Evolutionary conservation across 2,329 filamentous ascomycete genomes (phyloP).

Genomic region (Paecilomyces sp.): DNA sequence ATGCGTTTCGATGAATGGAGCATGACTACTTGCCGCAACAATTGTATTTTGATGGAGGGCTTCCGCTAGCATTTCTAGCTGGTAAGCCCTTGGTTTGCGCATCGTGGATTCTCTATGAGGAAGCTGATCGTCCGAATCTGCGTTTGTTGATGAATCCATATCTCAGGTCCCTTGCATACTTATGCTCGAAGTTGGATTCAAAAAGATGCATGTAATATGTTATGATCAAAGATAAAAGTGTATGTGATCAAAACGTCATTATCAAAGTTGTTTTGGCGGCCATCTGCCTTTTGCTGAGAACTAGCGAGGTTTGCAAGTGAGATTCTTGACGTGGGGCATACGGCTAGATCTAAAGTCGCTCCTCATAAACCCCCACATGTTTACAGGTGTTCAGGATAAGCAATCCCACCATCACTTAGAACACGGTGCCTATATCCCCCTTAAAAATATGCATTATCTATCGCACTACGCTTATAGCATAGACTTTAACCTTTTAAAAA

Average conservation of each 20-base stretch:
- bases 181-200: background rate
- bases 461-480: background rate
- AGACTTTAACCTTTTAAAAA: background rate
- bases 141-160: background rate
- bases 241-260: background rate
- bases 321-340: background rate
- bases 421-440: background rate
- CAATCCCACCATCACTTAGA: background rate
- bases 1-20: background rate
- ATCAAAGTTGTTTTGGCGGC: background rate
- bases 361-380: background rate
- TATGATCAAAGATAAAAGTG: background rate
- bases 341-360: background rate
- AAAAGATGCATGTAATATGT: background rate
- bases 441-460: background rate
- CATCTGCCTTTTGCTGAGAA: background rate
- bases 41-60: constrained; percentile 65
- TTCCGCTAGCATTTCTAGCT: constrained; percentile 67
- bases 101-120: background rate
- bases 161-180: background rate
- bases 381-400: background rate
- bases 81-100: constrained; percentile 51
- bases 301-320: background rate
- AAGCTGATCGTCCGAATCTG: background rate
- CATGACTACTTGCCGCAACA: constrained; percentile 49